Conservation (phyloP, 768 basidiomycete genomes). For the Dacryopinax primogenitus region DNA sequence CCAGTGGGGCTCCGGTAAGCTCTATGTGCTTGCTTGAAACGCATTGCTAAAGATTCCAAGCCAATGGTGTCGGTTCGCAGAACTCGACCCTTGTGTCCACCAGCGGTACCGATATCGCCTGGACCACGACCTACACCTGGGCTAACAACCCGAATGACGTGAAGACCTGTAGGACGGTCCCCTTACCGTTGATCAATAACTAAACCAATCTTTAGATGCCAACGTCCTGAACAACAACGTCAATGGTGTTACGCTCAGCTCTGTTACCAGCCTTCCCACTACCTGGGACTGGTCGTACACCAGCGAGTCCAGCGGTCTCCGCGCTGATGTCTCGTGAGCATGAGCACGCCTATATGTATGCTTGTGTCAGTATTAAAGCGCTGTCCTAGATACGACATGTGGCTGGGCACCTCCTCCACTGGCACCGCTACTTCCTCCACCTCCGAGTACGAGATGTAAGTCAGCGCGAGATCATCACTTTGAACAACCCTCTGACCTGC, state of each 20-base stretch:
- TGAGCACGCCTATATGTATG: not conserved
- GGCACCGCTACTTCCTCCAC: conserved; percentile 37
- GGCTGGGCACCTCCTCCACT: conserved; percentile 35
- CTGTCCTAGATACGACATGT: conserved; percentile 38
- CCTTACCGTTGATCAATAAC: not conserved
- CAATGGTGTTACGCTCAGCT: conserved; percentile 39
- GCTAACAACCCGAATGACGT: conserved; percentile 39
- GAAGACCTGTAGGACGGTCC: conserved; percentile 38
- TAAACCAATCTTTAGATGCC: conserved; percentile 30
- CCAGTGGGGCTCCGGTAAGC: conserved; percentile 39
- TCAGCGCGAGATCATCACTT: not conserved
- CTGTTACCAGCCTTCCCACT: conserved; percentile 36
- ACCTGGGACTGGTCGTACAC: conserved; percentile 41
- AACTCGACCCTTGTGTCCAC: conserved; percentile 35
- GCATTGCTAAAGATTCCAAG: conserved; percentile 19
- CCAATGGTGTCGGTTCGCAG: conserved; percentile 37
- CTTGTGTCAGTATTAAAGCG: not conserved
- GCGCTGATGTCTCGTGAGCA: conserved; percentile 42
- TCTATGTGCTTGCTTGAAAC: not conserved
- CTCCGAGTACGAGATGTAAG: conserved; percentile 44
- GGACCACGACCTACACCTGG: conserved; percentile 45
- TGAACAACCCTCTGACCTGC: not conserved
- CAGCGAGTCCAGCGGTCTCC: conserved; percentile 33
- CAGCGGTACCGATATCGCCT: conserved; percentile 34
- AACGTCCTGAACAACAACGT: conserved; percentile 37